Percentiles rank a stretch among this genome's conserved stretches.
Conservation (phyloP, 2,329 filamentous ascomycete genomes). For the Aspergillus fischeri region DNA sequence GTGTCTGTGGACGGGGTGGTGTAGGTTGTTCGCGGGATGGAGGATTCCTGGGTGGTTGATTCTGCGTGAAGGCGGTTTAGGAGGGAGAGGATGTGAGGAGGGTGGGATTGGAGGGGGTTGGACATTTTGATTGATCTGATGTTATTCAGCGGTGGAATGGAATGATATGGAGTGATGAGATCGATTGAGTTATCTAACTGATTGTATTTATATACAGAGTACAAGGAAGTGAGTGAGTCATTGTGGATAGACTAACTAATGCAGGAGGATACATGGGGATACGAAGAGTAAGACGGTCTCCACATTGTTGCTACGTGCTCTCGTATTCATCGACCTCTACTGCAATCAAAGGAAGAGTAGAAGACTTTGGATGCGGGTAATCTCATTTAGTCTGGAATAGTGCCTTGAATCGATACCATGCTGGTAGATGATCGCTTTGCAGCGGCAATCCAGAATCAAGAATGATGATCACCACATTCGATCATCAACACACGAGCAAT, state of each 20-base stretch:
- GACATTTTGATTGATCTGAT: neutral
- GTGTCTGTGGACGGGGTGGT: conserved; percentile 2
- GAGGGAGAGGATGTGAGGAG: conserved; percentile 16
- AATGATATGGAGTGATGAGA: neutral
- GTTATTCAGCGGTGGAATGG: neutral
- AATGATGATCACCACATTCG: neutral
- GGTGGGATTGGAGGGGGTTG: conserved; percentile 8
- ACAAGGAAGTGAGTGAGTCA: neutral
- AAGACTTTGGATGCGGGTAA: too few species aligned
- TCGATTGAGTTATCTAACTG: neutral
- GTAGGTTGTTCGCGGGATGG: conserved; percentile 18
- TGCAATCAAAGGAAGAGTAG: too few species aligned
- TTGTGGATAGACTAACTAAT: neutral
- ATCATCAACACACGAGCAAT: neutral
- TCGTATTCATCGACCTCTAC: neutral
- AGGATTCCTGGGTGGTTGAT: conserved; percentile 31
- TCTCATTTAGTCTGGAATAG: too few species aligned
- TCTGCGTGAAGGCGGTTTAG: conserved; percentile 29
- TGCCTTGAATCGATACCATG: too few species aligned
- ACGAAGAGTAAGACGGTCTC: neutral
- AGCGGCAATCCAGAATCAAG: too few species aligned
- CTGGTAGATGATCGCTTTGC: too few species aligned
- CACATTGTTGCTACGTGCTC: neutral
- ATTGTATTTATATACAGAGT: neutral
- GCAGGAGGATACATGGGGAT: neutral